Conservation (phyloP, 148 eudicot genomes). For the Chenopodium berlandieri region DNA sequence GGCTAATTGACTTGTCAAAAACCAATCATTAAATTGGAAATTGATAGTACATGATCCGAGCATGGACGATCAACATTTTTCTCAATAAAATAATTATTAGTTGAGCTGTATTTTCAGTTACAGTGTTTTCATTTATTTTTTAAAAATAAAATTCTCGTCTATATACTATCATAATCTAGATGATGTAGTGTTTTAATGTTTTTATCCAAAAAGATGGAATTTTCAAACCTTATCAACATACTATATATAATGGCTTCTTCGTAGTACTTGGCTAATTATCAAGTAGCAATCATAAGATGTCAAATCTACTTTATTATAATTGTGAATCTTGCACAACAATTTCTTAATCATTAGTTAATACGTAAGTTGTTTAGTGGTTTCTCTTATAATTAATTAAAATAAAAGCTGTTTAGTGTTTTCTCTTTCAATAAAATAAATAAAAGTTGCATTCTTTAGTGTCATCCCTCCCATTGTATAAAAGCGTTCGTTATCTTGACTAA, state of each 20-base stretch:
- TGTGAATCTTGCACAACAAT: not conserved
- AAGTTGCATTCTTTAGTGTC: not conserved
- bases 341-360: not conserved
- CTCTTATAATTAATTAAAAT: too few species aligned
- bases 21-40: not conserved
- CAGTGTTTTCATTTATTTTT: not conserved
- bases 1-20: not conserved
- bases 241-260: not conserved
- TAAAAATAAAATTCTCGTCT: not conserved
- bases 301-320: not conserved
- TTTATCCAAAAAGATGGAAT: not conserved
- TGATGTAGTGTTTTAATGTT: not conserved
- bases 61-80: constrained; percentile 1
- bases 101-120: constrained; percentile 14
- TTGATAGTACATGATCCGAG: constrained; percentile 5
- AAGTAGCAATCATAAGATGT: not conserved
- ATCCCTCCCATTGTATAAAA: not conserved
- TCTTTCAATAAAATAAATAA: too few species aligned
- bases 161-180: not conserved
- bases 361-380: not conserved
- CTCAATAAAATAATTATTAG: not conserved
- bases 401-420: not conserved
- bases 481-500: not conserved
- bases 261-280: not conserved
- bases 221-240: not conserved